Percentiles rank a stretch among this genome's conserved stretches.
phyloP scores from a whole-genome alignment of 345 rosid genomes.

The Bruguiera parviflora region DNA sequence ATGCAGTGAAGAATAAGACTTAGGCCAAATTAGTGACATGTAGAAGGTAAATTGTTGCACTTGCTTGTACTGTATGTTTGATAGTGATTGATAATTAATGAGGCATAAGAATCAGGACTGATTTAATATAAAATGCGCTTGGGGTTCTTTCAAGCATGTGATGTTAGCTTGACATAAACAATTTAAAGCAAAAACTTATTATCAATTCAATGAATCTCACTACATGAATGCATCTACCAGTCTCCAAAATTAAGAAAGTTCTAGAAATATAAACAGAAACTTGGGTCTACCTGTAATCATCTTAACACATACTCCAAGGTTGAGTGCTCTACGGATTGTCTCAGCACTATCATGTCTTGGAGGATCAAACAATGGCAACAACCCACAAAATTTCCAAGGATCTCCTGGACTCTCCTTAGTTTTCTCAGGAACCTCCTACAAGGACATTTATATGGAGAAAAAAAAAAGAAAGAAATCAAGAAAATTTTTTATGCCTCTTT shows the following conservation, averaged over 20 bases:
- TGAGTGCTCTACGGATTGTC: slow-evolving; percentile 87
- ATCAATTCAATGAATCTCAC: too few species aligned
- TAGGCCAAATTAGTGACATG: too few species aligned
- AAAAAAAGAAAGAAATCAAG: slow-evolving; percentile 9
- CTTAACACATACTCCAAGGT: slow-evolving; percentile 91
- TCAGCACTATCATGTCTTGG: slow-evolving; percentile 98
- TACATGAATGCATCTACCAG: too few species aligned
- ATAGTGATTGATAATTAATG: too few species aligned
- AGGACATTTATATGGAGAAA: slow-evolving; percentile 6
- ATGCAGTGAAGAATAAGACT: too few species aligned
- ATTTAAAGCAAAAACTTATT: too few species aligned
- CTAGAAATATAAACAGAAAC: slow-evolving; percentile 3
- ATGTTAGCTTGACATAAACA: too few species aligned
- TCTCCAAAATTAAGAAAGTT: neutral
- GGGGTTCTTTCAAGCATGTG: too few species aligned
- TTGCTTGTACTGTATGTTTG: too few species aligned
- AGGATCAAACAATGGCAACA: slow-evolving; percentile 94
- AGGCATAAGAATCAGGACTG: too few species aligned
- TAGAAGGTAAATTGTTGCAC: too few species aligned
- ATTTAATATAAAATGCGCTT: too few species aligned
- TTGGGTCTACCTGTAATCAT: slow-evolving; percentile 78
- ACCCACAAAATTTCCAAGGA: slow-evolving; percentile 88
- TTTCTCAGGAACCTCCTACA: slow-evolving; percentile 81
- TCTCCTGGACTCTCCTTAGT: slow-evolving; percentile 71
- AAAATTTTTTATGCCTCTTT: neutral